Evolutionary conservation across 495 filamentous ascomycete genomes (phyloP).

Genomic region (Aspergillus cavernicola): DNA sequence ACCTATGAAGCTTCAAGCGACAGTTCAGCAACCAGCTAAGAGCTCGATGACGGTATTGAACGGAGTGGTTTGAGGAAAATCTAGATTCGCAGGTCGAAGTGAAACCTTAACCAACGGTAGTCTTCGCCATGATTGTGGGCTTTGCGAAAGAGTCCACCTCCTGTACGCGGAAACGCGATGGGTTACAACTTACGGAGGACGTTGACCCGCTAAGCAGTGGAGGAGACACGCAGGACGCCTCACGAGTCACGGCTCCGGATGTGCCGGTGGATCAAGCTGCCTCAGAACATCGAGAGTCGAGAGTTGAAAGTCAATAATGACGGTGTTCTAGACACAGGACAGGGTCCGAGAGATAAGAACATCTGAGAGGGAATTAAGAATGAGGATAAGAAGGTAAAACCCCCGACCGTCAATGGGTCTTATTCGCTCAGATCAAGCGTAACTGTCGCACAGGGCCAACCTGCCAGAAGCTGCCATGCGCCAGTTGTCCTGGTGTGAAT

Average conservation of each 20-base stretch:
- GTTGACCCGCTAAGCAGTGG: neutral
- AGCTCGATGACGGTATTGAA: neutral
- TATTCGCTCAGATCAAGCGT: neutral
- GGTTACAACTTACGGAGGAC: neutral
- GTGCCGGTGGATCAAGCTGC: conserved; percentile 6
- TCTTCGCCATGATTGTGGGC: neutral
- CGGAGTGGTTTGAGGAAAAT: neutral
- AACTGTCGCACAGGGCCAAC: neutral
- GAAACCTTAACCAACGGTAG: neutral
- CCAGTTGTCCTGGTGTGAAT: neutral
- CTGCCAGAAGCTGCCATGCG: conserved; percentile 5
- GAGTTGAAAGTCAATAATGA: no score
- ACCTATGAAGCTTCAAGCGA: no score
- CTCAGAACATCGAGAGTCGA: neutral
- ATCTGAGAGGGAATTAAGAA: no score
- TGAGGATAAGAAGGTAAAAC: conserved; percentile 1
- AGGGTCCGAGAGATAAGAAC: no score
- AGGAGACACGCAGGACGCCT: neutral
- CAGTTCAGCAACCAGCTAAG: neutral
- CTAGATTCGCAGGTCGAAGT: neutral
- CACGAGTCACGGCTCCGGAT: no score
- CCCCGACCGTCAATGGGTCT: neutral
- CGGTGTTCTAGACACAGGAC: no score
- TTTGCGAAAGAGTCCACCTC: neutral
- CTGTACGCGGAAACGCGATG: neutral